A percentile compares a stretch with the other conserved stretches of the same genome.
These are phyloP conservation scores for Didymella sp. DNA, from an alignment of 2,329 filamentous ascomycete genomes.

Conservation along the genomic window DNA sequence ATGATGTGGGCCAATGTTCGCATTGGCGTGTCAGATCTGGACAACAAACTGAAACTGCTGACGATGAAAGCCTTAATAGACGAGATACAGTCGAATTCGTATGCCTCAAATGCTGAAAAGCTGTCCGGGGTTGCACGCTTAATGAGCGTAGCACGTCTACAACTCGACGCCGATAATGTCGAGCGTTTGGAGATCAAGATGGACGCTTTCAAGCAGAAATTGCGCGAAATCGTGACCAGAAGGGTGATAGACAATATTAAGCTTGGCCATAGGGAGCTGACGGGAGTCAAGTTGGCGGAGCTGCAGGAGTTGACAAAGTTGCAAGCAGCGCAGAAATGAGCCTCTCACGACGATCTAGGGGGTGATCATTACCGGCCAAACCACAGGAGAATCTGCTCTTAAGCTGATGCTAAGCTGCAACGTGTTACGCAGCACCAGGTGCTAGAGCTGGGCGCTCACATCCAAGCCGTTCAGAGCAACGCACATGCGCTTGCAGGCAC, in stretches of 20 bases:
- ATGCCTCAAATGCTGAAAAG: neutral
- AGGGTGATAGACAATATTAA: constrained; percentile 17
- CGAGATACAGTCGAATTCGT: neutral
- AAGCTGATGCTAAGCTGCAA: constrained; percentile 1
- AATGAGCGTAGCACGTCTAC: neutral
- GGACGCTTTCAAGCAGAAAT: neutral
- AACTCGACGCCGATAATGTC: neutral
- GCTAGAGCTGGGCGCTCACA: constrained; percentile 7
- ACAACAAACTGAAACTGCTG: constrained; percentile 25
- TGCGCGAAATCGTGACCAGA: neutral
- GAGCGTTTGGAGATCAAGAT: neutral
- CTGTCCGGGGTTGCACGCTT: neutral
- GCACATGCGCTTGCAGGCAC: neutral
- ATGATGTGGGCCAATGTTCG: constrained; percentile 30
- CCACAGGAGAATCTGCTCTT: neutral
- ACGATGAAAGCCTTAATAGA: constrained; percentile 22
- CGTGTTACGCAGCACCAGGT: neutral
- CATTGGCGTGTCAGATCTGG: constrained; percentile 24
- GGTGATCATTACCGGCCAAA: neutral
- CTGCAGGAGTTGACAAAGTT: constrained; percentile 22
- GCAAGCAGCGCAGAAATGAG: constrained; percentile 27
- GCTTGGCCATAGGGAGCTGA: constrained; percentile 12
- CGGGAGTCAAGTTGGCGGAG: constrained; percentile 11
- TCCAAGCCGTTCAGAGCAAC: constrained; percentile 3
- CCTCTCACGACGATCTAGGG: neutral